A percentile compares a stretch with the other conserved stretches of the same genome.
Conservation (phyloP, 169 alveolate genomes). For the Perkinsus marinus region DNA sequence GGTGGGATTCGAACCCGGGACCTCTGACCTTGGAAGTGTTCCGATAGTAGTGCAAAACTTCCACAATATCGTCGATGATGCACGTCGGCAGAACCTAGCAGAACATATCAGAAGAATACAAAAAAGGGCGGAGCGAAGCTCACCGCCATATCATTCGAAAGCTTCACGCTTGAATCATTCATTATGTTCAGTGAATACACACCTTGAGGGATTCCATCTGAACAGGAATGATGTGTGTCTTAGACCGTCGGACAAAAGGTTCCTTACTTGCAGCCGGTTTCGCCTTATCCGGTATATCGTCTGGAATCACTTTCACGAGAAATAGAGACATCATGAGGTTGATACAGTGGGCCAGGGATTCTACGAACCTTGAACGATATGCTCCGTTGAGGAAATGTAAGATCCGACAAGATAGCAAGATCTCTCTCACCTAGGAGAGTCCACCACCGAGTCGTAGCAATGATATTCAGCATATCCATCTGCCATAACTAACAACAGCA, state of each 20-base stretch:
- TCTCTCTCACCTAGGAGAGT: neutral
- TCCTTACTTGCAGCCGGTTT: neutral
- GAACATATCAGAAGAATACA: neutral
- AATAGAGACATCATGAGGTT: neutral
- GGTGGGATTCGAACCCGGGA: neutral
- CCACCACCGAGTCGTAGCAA: neutral
- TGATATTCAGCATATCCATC: neutral
- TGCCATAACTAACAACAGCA: neutral
- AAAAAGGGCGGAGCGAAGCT: neutral
- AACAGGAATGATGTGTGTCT: neutral
- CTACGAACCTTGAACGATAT: neutral
- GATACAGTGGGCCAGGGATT: neutral
- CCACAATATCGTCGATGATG: neutral
- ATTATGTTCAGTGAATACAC: neutral
- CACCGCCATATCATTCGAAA: neutral
- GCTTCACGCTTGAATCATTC: neutral
- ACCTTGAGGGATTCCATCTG: neutral
- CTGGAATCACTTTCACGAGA: neutral
- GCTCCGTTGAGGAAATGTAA: neutral
- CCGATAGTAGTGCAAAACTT: neutral
- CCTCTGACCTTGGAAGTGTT: neutral
- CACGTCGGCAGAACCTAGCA: neutral
- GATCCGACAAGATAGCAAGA: neutral
- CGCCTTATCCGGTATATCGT: neutral
- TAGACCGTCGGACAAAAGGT: too few relatives aligned